A percentile compares a stretch with the other conserved stretches of the same genome.
Evolutionary conservation across 192 early-diverging fungal species (phyloP).

Genomic region (Linnemannia exigua): DNA sequence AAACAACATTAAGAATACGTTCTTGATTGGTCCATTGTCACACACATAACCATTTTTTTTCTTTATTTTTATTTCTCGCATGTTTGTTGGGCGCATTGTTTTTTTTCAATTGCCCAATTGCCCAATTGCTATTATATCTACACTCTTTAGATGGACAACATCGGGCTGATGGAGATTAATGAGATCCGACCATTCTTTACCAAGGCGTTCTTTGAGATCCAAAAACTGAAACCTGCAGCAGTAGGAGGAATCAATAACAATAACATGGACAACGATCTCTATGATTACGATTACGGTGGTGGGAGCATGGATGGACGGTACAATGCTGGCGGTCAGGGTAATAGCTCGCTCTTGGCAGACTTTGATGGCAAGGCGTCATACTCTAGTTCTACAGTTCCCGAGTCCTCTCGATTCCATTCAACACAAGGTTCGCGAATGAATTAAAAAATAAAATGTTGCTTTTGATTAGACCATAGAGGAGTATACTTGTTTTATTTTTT

Average conservation of each 20-base stretch:
- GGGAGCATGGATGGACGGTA: not conserved
- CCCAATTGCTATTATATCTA: too few species aligned
- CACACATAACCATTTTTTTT: not conserved
- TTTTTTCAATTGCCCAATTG: conserved; percentile 1
- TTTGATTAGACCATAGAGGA: too few species aligned
- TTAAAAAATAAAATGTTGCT: too few species aligned
- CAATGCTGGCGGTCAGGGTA: not conserved
- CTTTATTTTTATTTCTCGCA: not conserved
- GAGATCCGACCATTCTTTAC: conserved; percentile 94
- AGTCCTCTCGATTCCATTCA: conserved; percentile 16
- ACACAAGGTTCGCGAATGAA: conserved; percentile 15
- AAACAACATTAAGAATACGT: not conserved
- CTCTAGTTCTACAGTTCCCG: conserved; percentile 10
- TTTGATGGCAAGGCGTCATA: conserved; percentile 17
- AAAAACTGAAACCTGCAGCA: conserved; percentile 56
- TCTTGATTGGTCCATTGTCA: conserved; percentile 2
- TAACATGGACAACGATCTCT: conserved; percentile 6
- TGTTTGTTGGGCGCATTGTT: conserved; percentile 7
- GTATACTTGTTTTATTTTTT: not conserved
- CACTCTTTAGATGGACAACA: conserved; percentile 79
- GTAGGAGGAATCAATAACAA: not conserved
- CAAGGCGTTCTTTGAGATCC: conserved; percentile 81
- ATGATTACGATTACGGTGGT: not conserved
- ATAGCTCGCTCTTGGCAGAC: not conserved
- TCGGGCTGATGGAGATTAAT: conserved; percentile 90